Base-by-base conservation (phyloP, 805 yeast genomes). In the Starmerella apicola region DNA sequence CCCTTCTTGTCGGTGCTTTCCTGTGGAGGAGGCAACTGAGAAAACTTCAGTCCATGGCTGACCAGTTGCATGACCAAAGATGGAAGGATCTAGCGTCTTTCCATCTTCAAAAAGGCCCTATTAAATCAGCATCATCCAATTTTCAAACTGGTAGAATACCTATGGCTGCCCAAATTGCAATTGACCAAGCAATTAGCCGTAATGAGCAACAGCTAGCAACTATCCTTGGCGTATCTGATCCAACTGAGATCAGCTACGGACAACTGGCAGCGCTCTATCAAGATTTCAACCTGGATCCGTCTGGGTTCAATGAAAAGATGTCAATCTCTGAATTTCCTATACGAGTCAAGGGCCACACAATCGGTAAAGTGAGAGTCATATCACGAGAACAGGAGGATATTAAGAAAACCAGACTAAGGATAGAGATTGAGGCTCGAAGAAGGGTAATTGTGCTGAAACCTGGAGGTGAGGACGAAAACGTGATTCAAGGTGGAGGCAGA, bases 31-130 rank as follows among this genome's bases (percentile, higher is more conserved):
- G 34, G 17, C 39, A 34, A 12, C 28, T 30, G 18, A 38, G 21
- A 20, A 18, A 6, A 2, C 25, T 44, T 4, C 21, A 27, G 1
- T 21, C 29, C 16, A 23, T 44, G 16, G 39, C 44, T 2, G 22
- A 29, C 10, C 31, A 43, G 23, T 20, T 44, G 33, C 47, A 46
- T 17, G 23, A 40, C 19, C 40, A 35, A 25, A 32, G 50, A 5
- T 46, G 50, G 50, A 31, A 37, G 28, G 46, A 44, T 16, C 26
- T 46, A 29, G 48, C 50, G 5, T 31, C 39, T 15, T 44, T 34
- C 29, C 50, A 46, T 34, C 25, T 46, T 19, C 38, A 42, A 33
- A n/a, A n/a, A n/a, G n/a, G n/a, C n/a, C n/a, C n/a, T n/a, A n/a
- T n/a, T n/a, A n/a, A n/a, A n/a, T 26, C 15, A 9, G 29, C 27